A percentile compares a stretch with the other conserved stretches of the same genome.
Conservation (phyloP, 1,139 yeast genomes). For the Suhomyces maxii region DNA sequence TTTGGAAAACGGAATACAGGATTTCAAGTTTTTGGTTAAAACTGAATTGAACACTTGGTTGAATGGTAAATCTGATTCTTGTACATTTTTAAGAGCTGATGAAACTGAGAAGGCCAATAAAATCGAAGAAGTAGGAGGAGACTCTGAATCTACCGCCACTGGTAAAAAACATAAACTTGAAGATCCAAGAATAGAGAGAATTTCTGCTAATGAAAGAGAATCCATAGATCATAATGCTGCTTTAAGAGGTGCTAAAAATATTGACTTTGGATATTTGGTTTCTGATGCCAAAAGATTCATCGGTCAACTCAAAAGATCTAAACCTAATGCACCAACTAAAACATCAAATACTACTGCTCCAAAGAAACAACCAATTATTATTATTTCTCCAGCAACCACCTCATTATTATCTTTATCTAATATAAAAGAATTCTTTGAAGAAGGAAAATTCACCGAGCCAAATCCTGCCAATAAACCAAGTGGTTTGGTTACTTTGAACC, state of each 20-base stretch:
- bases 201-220: constrained; percentile 61
- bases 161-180: constrained; percentile 31
- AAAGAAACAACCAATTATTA: constrained; percentile 81
- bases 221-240: constrained; percentile 78
- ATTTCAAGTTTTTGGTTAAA: constrained; percentile 82
- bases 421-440: constrained; percentile 77
- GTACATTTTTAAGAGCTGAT: constrained; percentile 47
- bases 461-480: constrained; percentile 38
- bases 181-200: constrained; percentile 59
- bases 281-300: constrained; percentile 70
- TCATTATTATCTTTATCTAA: constrained; percentile 80
- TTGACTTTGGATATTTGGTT: constrained; percentile 72
- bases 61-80: constrained; percentile 60
- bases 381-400: constrained; percentile 93
- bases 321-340: constrained; percentile 16
- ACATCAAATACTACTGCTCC: constrained; percentile 15
- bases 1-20: constrained; percentile 60
- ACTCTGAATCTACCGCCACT: constrained; percentile 7
- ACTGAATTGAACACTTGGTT: constrained; percentile 84
- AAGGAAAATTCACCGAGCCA: constrained; percentile 70
- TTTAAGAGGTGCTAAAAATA: constrained; percentile 72
- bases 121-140: constrained; percentile 1
- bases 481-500: constrained; percentile 51
- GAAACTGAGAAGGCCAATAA: constrained; percentile 2
- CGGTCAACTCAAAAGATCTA: constrained; percentile 49